Evolutionary conservation across 257 asterid genomes (phyloP), one percentile per base, ranked within the genome.

Genomic region (Echites panduratus): DNA sequence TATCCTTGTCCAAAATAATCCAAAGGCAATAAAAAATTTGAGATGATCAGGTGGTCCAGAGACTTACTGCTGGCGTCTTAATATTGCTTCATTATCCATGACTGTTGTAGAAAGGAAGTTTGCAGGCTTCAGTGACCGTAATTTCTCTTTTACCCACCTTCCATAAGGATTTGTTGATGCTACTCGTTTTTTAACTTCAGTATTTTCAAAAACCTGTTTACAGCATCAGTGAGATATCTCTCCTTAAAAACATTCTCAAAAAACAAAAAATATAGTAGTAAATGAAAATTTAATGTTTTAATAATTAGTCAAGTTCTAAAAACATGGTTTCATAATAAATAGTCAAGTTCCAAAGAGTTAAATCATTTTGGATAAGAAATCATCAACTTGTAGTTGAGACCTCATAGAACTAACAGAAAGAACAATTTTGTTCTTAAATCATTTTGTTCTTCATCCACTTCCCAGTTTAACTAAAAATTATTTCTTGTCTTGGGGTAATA

Each of bases 51-150:
- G 66, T 56, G 64, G 10, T 43, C 38, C 56, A 80, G 69, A 48
- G 59, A 77, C 96, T 90, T 87, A 95, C 99, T 95, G 99, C 76
- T 95, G 99, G 68, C 89, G 89, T 79, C 89, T 90, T 79, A 95
- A 81, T 79, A 86, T 86, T 70, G 89, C 87, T 79, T 95, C 98
- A 79, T 83, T 89, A 80, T 95, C 99, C 91, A 92, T 73, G 79
- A 85, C 79, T 11, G 93, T 83, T 17, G 90, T 27, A 24, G 97
- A 84, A 72, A 87, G 82, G 75, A 90, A 92, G 77, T 85, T 86
- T 45, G 73, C 84, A 54, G 90, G 84, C 85, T 90, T 89, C 77
- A 95, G 82, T 73, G 92, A 76, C 76, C 95, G 92, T 58, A 95
- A 87, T 71, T 92, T 92, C 72, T 90, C 99, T 38, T 81, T 83